Percentiles rank a stretch among this genome's conserved stretches.
phyloP scores from a whole-genome alignment of 768 basidiomycete species.

The Epithele typhae region DNA sequence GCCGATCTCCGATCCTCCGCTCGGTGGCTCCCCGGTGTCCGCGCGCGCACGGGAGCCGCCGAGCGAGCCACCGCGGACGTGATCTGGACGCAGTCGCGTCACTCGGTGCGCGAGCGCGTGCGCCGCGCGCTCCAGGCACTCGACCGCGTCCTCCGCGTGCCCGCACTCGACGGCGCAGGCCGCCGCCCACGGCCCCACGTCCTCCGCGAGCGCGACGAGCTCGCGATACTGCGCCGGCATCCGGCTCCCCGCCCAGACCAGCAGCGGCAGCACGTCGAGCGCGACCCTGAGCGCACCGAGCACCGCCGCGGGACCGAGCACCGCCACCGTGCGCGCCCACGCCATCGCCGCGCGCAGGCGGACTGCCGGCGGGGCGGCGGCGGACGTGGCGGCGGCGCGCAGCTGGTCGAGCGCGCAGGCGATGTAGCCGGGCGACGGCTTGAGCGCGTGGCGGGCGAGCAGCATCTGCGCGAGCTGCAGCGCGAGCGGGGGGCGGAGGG shows the following conservation, averaged over 20 bases:
- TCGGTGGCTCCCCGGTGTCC: no score
- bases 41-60: no score
- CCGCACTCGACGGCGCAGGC: background rate
- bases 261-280: background rate
- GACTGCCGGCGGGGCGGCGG: background rate
- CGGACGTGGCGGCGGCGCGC: background rate
- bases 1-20: no score
- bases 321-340: background rate
- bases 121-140: constrained; percentile 1
- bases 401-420: background rate
- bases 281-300: constrained; percentile 2
- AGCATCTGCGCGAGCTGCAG: background rate
- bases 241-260: constrained; percentile 3
- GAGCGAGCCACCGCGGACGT: no score
- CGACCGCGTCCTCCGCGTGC: background rate
- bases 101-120: no score
- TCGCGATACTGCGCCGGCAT: constrained; percentile 2
- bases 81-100: no score
- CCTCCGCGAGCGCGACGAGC: background rate
- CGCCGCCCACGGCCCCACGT: constrained; percentile 3
- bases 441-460: background rate
- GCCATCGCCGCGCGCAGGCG: constrained; percentile 1
- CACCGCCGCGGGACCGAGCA: background rate
- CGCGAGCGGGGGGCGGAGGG: background rate
- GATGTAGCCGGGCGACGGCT: background rate